These are phyloP conservation scores for Microdochium trichocladiopsis DNA, from an alignment of 2,329 filamentous ascomycete species.

Conservation along the genomic window DNA sequence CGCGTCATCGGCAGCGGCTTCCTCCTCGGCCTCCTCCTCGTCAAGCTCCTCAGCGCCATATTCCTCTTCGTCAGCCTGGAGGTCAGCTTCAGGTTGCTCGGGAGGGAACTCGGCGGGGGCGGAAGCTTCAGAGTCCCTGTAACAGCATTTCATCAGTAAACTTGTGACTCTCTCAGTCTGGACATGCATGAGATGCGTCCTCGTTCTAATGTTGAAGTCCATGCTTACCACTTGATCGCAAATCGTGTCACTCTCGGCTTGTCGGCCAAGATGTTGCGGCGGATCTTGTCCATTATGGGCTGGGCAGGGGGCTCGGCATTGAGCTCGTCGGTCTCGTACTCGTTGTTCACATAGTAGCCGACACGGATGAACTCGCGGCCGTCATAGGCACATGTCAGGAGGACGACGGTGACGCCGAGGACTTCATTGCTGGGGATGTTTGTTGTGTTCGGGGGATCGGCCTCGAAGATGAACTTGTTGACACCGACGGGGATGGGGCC, in stretches of 20 bases:
- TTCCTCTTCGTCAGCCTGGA: constrained; percentile 73
- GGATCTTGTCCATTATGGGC: constrained; percentile 86
- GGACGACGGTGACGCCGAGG: constrained; percentile 91
- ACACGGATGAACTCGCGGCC: constrained; percentile 95
- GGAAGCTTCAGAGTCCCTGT: constrained; percentile 94
- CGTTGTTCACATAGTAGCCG: constrained; percentile 99
- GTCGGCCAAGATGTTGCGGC: constrained; percentile 87
- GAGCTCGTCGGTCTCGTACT: constrained; percentile 90
- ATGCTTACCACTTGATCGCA: constrained; percentile 99
- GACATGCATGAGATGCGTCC: too few relatives aligned
- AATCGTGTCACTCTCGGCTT: constrained; percentile 97
- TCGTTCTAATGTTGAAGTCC: too few relatives aligned
- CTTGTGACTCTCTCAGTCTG: neutral
- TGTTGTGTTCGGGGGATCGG: constrained; percentile 81
- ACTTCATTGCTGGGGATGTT: constrained; percentile 94
- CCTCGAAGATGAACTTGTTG: constrained; percentile 98
- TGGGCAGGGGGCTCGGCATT: constrained; percentile 85
- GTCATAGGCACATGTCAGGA: constrained; percentile 94
- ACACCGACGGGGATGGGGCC: constrained; percentile 96
- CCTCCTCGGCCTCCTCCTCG: constrained; percentile 54
- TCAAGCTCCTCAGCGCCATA: constrained; percentile 90
- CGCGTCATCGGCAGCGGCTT: constrained; percentile 35
- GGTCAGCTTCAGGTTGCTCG: constrained; percentile 93
- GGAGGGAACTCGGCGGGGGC: constrained; percentile 94
- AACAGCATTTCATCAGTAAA: constrained; percentile 12